Evolutionary conservation across 225 moss, liverwort and hornwort species (phyloP), one percentile per base, ranked within the genome.

Genomic region (Thuidium tamariscinum): DNA sequence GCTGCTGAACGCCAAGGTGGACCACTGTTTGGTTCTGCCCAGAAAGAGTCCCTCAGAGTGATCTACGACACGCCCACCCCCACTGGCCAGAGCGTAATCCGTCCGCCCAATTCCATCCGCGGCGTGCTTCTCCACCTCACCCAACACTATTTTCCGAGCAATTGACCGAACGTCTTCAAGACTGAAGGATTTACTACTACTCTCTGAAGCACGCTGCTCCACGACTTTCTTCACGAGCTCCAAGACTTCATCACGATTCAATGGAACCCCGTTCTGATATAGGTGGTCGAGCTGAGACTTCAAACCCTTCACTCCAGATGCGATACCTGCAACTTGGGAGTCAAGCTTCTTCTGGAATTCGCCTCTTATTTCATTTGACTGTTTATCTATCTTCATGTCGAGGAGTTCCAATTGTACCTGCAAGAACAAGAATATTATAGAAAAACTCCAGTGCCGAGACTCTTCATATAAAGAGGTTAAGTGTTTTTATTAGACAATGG

Each of bases 61-160:
- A 14, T 93, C 96, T 13, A 97, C 89, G 32, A 98, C 96, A 78
- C 90, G 91, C 55, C 98, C 98, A 82, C 98, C 98, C 64, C 95
- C 98, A 84, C 98, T 98, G 18, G 88, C 98, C 30, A 98, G 87
- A 46, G 98, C 98, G 74, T 96, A 98, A 86, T 98, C 98, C 32
- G 94, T 90, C 73, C 94, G 91, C 67, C 97, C 98, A 80, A 98
- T 95, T 72, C 98, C 98, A 84, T 98, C 98, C 13, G 97, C 98
- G 13, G 95, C 93, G 87, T 97, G 95, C 66, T 93, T 93, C 75
- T 97, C 94, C 51, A 98, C 90, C 88, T 98, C 98, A 51, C 90
- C 86, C 85, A 95, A 80, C 39, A 98, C 94, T 86, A 97, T 91
- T 76, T 93, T 93, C 61, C 92, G 92, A 18, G 98, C 98, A 63